These are phyloP conservation scores for Backusella circina DNA, from an alignment of 192 early-diverging fungal species.

Conservation along the genomic window DNA sequence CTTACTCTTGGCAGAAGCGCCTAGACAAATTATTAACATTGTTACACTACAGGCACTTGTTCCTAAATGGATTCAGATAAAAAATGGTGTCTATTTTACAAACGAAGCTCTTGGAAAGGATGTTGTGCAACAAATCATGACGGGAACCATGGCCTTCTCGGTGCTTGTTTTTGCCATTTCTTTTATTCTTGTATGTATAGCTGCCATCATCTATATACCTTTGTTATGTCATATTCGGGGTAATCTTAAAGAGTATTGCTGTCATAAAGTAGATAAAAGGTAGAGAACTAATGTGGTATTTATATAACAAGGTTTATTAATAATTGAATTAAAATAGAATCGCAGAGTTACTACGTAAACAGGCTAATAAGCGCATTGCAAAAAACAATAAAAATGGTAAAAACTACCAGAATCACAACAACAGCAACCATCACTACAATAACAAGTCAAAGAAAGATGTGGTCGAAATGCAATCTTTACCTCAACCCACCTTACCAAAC, in stretches of 20 bases:
- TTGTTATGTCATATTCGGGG: slow-evolving; percentile 75
- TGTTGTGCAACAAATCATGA: slow-evolving; percentile 30
- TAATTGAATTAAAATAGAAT: slow-evolving; percentile 3
- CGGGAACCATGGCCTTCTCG: slow-evolving; percentile 55
- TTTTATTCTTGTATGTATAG: slow-evolving; percentile 51
- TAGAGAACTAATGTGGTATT: slow-evolving; percentile 22
- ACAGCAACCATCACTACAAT: background rate
- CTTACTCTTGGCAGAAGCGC: slow-evolving; percentile 78
- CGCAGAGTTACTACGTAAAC: slow-evolving; percentile 10
- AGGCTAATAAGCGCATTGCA: slow-evolving; percentile 8
- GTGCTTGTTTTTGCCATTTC: slow-evolving; percentile 53
- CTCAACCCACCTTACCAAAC: slow-evolving; percentile 18
- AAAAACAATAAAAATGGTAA: background rate
- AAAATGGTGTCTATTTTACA: slow-evolving; percentile 7
- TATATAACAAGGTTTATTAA: background rate
- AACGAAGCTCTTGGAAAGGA: slow-evolving; percentile 18
- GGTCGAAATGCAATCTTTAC: slow-evolving; percentile 7
- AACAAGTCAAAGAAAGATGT: background rate
- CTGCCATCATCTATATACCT: slow-evolving; percentile 75
- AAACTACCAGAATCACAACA: background rate
- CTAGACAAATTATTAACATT: slow-evolving; percentile 72
- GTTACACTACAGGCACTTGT: slow-evolving; percentile 42
- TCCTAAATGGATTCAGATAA: slow-evolving; percentile 25
- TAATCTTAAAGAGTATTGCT: slow-evolving; percentile 88
- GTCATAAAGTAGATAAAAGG: slow-evolving; percentile 89